Evolutionary conservation across 805 yeast genomes (phyloP).

Genomic region (Cyberlindnera mississippiensis): DNA sequence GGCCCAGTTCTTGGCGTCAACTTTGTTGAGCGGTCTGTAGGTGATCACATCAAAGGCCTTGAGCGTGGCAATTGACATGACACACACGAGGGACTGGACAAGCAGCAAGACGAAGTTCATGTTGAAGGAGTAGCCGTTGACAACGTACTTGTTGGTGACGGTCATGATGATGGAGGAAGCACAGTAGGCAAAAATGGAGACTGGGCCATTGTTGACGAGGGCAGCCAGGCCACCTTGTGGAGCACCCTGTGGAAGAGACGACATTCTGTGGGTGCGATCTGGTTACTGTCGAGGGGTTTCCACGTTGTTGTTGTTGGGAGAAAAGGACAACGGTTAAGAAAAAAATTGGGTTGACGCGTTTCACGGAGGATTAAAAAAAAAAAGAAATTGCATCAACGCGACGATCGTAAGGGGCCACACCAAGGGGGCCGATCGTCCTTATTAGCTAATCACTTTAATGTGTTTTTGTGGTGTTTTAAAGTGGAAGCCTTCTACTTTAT

Average conservation of each 20-base stretch:
- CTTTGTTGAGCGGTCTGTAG: conserved; percentile 78
- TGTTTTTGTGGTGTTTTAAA: too few species aligned
- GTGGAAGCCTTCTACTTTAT: too few species aligned
- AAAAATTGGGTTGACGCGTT: conserved; percentile 1
- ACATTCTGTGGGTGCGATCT: conserved; percentile 2
- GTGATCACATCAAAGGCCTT: conserved; percentile 74
- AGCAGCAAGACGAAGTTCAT: conserved; percentile 88
- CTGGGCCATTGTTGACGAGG: conserved; percentile 45
- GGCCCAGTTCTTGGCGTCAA: conserved; percentile 93
- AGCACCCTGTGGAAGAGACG: conserved; percentile 22
- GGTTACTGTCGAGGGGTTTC: not conserved
- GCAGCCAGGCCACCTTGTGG: conserved; percentile 26
- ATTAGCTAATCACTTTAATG: too few species aligned
- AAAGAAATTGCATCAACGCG: not conserved
- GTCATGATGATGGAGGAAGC: conserved; percentile 95
- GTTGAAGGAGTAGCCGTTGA: conserved; percentile 63
- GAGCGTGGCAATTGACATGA: conserved; percentile 64
- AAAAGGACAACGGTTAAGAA: not conserved
- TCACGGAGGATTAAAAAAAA: not conserved
- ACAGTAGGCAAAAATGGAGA: conserved; percentile 83
- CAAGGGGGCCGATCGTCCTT: too few species aligned
- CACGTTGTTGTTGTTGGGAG: not conserved
- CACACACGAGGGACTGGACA: conserved; percentile 83
- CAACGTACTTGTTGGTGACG: conserved; percentile 92
- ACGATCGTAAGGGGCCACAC: too few species aligned